phyloP scores from a whole-genome alignment of 805 yeast species.

The Spathaspora hagerdaliae region DNA sequence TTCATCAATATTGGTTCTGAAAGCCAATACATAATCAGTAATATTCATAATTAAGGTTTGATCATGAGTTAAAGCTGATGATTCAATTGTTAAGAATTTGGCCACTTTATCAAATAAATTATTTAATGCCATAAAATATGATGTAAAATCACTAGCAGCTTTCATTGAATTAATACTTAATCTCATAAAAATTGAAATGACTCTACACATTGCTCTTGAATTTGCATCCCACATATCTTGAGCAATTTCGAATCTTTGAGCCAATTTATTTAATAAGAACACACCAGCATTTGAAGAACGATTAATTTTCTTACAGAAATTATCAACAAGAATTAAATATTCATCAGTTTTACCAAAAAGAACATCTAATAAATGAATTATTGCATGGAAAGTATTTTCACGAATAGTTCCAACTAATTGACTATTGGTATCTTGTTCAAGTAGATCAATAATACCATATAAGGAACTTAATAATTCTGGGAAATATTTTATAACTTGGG shows the following conservation, averaged over 20 bases:
- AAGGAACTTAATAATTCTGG: conserved; percentile 46
- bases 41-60: conserved; percentile 62
- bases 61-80: conserved; percentile 50
- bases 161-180: conserved; percentile 25
- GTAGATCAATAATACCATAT: conserved; percentile 25
- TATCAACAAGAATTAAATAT: conserved; percentile 53
- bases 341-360: conserved; percentile 65
- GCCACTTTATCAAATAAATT: conserved; percentile 38
- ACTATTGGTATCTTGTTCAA: conserved; percentile 11
- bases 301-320: conserved; percentile 35
- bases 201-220: conserved; percentile 62
- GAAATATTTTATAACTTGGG: conserved; percentile 56
- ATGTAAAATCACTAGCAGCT: conserved; percentile 10
- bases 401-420: conserved; percentile 26
- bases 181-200: conserved; percentile 48
- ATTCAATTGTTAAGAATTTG: conserved; percentile 44
- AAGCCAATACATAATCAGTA: conserved; percentile 50
- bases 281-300: conserved; percentile 50
- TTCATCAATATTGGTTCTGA: conserved; percentile 37
- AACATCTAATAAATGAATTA: conserved; percentile 58
- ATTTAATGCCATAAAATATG: conserved; percentile 24
- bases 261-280: conserved; percentile 43
- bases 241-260: conserved; percentile 45
- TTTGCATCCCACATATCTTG: conserved; percentile 56
- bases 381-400: conserved; percentile 47